A percentile compares a stretch with the other conserved stretches of the same genome.
These are phyloP conservation scores for Colletotrichum chlorophyti DNA, from an alignment of 2,329 filamentous ascomycete species.

Conservation along the genomic window DNA sequence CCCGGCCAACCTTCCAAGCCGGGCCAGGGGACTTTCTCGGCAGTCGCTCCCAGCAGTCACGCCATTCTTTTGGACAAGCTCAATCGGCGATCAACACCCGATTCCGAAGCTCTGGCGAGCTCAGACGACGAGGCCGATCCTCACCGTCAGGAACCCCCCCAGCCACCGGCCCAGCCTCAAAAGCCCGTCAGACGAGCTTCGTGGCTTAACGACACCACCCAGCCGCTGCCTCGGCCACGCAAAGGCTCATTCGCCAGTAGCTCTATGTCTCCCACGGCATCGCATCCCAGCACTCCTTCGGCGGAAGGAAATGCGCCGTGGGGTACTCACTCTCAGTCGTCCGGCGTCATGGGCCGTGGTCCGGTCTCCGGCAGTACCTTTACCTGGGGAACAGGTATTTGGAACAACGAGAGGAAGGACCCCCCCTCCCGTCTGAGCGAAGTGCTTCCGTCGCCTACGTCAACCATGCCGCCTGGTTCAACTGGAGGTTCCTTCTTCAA, in stretches of 20 bases:
- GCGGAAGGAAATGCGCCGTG: conserved; percentile 64
- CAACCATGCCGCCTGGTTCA: conserved; percentile 56
- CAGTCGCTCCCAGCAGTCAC: conserved; percentile 63
- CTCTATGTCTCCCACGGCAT: conserved; percentile 79
- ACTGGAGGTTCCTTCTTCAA: conserved; percentile 55
- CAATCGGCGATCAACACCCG: conserved; percentile 84
- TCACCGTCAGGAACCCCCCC: conserved; percentile 59
- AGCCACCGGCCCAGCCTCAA: conserved; percentile 54
- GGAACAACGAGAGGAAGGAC: conserved; percentile 82
- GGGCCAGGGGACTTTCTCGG: conserved; percentile 52
- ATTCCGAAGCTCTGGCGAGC: conserved; percentile 91
- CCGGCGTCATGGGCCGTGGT: conserved; percentile 54
- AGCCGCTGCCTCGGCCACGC: conserved; percentile 66
- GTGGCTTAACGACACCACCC: conserved; percentile 85
- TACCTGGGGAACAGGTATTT: conserved; percentile 81
- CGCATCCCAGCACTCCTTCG: conserved; percentile 78
- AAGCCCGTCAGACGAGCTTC: conserved; percentile 77
- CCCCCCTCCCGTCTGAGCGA: conserved; percentile 76
- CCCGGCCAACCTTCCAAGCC: conserved; percentile 57
- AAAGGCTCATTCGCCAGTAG: conserved; percentile 80
- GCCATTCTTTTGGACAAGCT: conserved; percentile 77
- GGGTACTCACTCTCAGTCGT: conserved; percentile 59
- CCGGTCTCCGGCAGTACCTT: conserved; percentile 58
- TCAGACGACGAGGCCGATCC: conserved; percentile 90
- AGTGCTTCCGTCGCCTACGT: conserved; percentile 78